Conservation (phyloP, 495 filamentous ascomycete genomes). For the Darksidea phi region DNA sequence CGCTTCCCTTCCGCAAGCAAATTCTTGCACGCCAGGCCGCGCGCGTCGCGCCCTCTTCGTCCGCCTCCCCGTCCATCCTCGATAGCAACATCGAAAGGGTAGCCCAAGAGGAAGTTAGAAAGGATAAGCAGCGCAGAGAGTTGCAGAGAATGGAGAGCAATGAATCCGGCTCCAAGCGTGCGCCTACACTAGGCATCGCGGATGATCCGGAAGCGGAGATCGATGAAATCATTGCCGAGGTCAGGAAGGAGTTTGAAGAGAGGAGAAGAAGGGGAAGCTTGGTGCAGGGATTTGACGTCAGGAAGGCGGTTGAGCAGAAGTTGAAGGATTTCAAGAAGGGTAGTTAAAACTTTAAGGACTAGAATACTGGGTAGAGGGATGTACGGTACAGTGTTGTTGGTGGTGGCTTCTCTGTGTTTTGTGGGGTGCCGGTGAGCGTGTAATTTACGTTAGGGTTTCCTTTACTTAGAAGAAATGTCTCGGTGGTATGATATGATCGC, state of each 20-base stretch:
- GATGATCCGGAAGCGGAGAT: constrained; percentile 74
- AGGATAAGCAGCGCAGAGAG: constrained; percentile 12
- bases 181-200: constrained; percentile 72
- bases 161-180: constrained; percentile 21
- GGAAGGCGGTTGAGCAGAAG: constrained; percentile 32
- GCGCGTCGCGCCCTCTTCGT: constrained; percentile 18
- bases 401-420: no score
- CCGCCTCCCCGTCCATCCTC: constrained; percentile 6
- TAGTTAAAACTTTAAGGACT: no score
- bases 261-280: constrained; percentile 52
- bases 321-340: constrained; percentile 26
- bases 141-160: constrained; percentile 12
- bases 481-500: no score
- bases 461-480: no score
- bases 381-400: no score
- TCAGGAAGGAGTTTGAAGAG: constrained; percentile 66
- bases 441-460: no score
- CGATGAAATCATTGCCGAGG: constrained; percentile 74
- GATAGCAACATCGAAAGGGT: constrained; percentile 29
- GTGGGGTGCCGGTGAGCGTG: no score
- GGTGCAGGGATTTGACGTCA: constrained; percentile 31
- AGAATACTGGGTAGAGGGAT: no score
- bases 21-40: constrained; percentile 54
- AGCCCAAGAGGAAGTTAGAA: constrained; percentile 36
- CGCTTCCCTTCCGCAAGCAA: constrained; percentile 26